A percentile compares a stretch with the other conserved stretches of the same genome.
Evolutionary conservation across 768 basidiomycete species (phyloP).

Genomic region (Amanita inopinata): DNA sequence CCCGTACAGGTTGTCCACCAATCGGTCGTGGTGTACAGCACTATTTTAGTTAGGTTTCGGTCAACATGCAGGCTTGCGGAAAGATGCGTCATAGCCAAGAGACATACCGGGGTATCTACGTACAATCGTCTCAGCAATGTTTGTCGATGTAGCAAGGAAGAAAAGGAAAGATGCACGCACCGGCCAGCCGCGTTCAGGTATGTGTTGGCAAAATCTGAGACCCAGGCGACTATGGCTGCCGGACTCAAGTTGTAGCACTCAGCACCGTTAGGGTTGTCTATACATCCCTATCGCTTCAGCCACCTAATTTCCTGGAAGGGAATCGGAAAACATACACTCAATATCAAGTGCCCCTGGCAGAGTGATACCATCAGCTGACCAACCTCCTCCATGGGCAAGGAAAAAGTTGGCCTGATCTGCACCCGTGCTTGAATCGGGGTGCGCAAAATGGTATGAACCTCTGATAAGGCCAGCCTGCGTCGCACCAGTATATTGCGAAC

Average conservation of each 20-base stretch:
- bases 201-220: slow-evolving; percentile 50
- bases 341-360: slow-evolving; percentile 58
- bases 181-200: slow-evolving; percentile 38
- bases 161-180: slow-evolving; percentile 18
- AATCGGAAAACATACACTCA: slow-evolving; percentile 32
- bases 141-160: no score
- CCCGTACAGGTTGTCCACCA: slow-evolving; percentile 66
- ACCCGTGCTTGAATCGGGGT: slow-evolving; percentile 40
- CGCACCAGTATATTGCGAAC: slow-evolving; percentile 42
- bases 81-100: slow-evolving; percentile 22
- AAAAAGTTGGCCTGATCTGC: slow-evolving; percentile 52
- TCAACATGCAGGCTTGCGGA: background rate
- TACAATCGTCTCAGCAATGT: background rate
- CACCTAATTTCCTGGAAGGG: background rate
- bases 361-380: slow-evolving; percentile 44
- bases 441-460: slow-evolving; percentile 53
- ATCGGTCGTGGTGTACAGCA: slow-evolving; percentile 50
- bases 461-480: slow-evolving; percentile 46
- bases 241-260: slow-evolving; percentile 45
- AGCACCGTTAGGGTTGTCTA: slow-evolving; percentile 42
- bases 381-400: slow-evolving; percentile 47
- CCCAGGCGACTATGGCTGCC: slow-evolving; percentile 51
- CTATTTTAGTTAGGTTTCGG: slow-evolving; percentile 18
- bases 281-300: slow-evolving; percentile 1
- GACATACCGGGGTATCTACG: slow-evolving; percentile 21